Base-by-base conservation (phyloP, 306 rosid species). In the Spatholobus suberectus region DNA sequence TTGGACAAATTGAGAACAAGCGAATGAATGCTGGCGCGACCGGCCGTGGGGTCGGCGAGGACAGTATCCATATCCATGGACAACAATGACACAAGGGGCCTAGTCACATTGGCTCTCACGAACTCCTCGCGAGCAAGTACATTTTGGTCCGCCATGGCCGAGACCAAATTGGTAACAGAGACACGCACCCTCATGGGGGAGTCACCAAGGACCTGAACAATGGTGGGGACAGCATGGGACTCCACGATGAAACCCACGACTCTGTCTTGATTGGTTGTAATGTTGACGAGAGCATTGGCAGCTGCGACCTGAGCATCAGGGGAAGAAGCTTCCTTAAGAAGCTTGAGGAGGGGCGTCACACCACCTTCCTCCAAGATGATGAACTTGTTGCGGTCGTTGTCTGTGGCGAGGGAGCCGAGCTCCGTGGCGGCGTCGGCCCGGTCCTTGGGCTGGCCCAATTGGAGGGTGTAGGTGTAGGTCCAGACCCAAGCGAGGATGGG, bases 401-500 rank as follows among this genome's bases (percentile, higher is more conserved):
- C 97, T 0, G 8, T 23, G n/a, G 97, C 93, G 0, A 92, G 85
- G 0, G 94, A 84, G 0, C 82, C 92, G 1, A 95, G 83, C 21
- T 61, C 82, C 7, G 71, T 89, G 2, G 98, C 94, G 0, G 96
- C 95, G 0, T 95, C 98, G 21, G 87, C 87, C 0, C 96, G 93
- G 24, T 90, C 92, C 66, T 68, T 92, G 20, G 90, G 80, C 76
- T 87, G 90, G 24, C 98, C 98, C 92, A 93, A 84, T 58, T 93
- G 98, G 15, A 93, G 85, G 1, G 94, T 82, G 26, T 94, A 88
- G 24, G 82, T 88, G 70, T 26, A 73, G 34, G 93, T 85, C 98
- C 98, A 93, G 1, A 95, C 97, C 95, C 97, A 93, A 0, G 97
- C 91, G 5, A 95, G 85, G 7, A 91, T 95, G 0, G 97, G 97